Base-by-base conservation (phyloP, 139 green algal species). In the Raphidocelis subcapitata region DNA sequence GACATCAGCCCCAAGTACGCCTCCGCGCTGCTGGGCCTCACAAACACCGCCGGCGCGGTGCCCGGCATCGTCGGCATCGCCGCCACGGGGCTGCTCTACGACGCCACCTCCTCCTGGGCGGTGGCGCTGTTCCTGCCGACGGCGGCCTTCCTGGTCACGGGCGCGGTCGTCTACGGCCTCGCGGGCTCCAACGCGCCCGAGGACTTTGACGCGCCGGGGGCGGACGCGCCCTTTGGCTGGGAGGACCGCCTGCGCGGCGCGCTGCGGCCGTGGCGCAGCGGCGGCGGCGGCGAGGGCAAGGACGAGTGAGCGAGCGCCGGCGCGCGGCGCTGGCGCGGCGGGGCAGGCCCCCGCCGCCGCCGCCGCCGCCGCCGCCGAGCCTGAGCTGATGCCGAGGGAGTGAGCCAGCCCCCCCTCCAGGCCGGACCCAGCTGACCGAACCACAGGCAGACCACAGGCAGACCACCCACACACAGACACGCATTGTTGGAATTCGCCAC, bases 1-100 rank as follows among this genome's bases (percentile, higher is more conserved):
- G 95, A 99, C 84, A 83, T 99, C 70, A 93, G 83, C 1, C 90
- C 91, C 23, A 92, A 91, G 55, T 97, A 98, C 77, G 89, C 93
- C 2, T 84, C 85, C 29, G 80, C 97, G 2, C 86, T 99, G 73
- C 87, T 99, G 69, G 94, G 93, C 33, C 81, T 98, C 28, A 99
- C 92, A 52, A 99, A 98, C 85, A 97, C 92, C 4, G 71, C 81
- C 1, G 95, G 91, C 28, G 89, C 90, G 14, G 64, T 98, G 18
- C 95, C 95, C 0, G 95, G 95, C 52, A 92, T 98, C 67, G 70
- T 98, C 24, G 94, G 94, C 2, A 92, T 97, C 3, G 82, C 86
- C 8, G 71, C 82, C 3, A 87, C 89, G 29, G 90, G 90, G 5
- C 74, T 81, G 46, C 79, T 96, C 57, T 88, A 86, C 28, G 88